Percentiles rank a stretch among this genome's conserved stretches.
phyloP scores from a whole-genome alignment of 2,329 filamentous ascomycete genomes.

The Neophaeococcomyces aloes region DNA sequence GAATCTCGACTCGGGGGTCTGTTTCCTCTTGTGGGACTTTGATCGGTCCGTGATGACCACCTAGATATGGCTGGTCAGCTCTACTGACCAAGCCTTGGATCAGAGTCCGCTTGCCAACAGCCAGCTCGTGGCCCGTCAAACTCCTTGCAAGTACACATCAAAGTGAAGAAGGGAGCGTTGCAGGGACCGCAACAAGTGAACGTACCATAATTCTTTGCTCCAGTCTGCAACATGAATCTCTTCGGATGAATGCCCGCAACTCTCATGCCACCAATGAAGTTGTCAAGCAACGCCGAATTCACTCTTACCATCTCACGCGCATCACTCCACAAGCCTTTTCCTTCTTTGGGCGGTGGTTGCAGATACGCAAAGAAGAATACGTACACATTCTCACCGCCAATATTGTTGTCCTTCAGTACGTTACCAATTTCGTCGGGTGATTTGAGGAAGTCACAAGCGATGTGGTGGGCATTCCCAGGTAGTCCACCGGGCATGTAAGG shows the following conservation, averaged over 20 bases:
- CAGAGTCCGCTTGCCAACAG: too few species aligned
- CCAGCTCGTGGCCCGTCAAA: too few species aligned
- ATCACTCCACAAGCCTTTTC: conserved; percentile 38
- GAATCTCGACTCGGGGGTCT: conserved; percentile 32
- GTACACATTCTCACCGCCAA: conserved; percentile 30
- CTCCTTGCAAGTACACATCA: too few species aligned
- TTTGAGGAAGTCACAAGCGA: conserved; percentile 29
- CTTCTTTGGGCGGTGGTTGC: conserved; percentile 37
- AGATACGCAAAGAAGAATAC: conserved; percentile 47
- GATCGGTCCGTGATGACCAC: conserved; percentile 35
- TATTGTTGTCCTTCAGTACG: conserved; percentile 15
- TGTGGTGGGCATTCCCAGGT: conserved; percentile 32
- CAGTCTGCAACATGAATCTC: conserved; percentile 41
- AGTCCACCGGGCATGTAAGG: conserved; percentile 31
- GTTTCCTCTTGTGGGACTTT: conserved; percentile 37
- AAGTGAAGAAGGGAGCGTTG: too few species aligned
- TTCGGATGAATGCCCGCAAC: conserved; percentile 34
- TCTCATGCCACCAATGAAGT: conserved; percentile 38
- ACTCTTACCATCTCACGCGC: conserved; percentile 41
- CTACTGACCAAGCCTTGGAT: too few species aligned
- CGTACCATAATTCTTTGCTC: conserved; percentile 44
- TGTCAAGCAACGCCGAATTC: conserved; percentile 36
- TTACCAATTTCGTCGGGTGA: conserved; percentile 23
- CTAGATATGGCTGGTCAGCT: conserved; percentile 33
- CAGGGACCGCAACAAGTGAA: too few species aligned